Evolutionary conservation across 768 basidiomycete genomes (phyloP).

Genomic region (Amanita rubescens): DNA sequence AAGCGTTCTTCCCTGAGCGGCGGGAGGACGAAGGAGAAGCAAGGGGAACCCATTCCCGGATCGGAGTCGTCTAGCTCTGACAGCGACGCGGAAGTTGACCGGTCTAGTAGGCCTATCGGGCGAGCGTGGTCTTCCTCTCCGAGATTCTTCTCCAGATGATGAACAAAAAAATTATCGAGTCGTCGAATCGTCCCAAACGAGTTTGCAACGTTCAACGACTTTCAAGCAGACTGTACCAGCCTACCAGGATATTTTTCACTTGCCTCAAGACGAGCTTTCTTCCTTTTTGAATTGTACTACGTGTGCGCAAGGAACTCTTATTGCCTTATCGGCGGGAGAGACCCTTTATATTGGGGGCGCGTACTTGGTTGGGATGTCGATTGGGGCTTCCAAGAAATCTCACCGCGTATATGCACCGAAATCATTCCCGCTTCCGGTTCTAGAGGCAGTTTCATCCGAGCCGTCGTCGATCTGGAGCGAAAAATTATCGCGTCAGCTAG

Average conservation of each 20-base stretch:
- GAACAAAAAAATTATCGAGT: slow-evolving; percentile 12
- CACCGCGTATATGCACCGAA: slow-evolving; percentile 69
- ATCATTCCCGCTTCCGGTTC: slow-evolving; percentile 65
- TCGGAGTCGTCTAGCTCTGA: too few relatives aligned
- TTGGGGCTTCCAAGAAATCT: slow-evolving; percentile 30
- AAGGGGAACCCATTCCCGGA: too few relatives aligned
- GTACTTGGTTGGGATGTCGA: slow-evolving; percentile 49
- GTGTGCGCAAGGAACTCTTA: slow-evolving; percentile 23
- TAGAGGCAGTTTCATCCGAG: slow-evolving; percentile 15
- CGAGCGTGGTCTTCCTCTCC: slow-evolving; percentile 52
- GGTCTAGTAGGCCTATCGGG: slow-evolving; percentile 16
- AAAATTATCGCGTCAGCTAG: slow-evolving; percentile 5
- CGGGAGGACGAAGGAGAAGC: too few relatives aligned
- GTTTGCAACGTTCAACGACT: slow-evolving; percentile 36
- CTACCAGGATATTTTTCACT: slow-evolving; percentile 40
- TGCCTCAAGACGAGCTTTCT: slow-evolving; percentile 29
- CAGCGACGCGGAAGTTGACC: slow-evolving; percentile 8
- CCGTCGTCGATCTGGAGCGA: slow-evolving; percentile 7
- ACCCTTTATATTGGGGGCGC: slow-evolving; percentile 63
- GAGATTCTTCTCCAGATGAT: slow-evolving; percentile 44
- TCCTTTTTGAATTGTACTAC: slow-evolving; percentile 23
- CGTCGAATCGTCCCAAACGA: slow-evolving; percentile 15
- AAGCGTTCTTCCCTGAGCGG: too few relatives aligned
- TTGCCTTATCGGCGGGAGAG: slow-evolving; percentile 41
- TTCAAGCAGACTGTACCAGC: slow-evolving; percentile 40